These are phyloP conservation scores for Agrocybe pediades DNA, from an alignment of 768 basidiomycete genomes.

Conservation along the genomic window DNA sequence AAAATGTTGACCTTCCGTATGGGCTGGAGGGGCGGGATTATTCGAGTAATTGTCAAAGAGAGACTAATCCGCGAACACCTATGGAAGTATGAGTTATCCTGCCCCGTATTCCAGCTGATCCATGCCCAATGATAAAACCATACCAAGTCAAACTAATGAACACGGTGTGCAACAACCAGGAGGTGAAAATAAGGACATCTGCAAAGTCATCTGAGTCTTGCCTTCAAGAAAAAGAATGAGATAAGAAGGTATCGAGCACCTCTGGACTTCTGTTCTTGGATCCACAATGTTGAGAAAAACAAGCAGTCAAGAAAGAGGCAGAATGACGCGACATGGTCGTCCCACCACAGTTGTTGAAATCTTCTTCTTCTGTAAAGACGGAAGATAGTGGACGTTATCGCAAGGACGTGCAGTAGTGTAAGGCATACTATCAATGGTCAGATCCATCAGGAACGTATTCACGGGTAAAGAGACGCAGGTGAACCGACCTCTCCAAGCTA, in stretches of 20 bases:
- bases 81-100: neutral
- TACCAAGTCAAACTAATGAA: constrained; percentile 10
- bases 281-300: constrained; percentile 16
- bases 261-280: neutral
- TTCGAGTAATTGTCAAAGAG: constrained; percentile 12
- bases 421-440: neutral
- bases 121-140: neutral
- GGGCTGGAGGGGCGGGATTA: constrained; percentile 9
- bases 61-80: constrained; percentile 17
- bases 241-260: neutral
- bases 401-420: constrained; percentile 11
- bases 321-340: constrained; percentile 20
- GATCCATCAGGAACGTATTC: neutral
- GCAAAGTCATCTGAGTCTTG: neutral
- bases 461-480: neutral
- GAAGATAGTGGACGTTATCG: constrained; percentile 16
- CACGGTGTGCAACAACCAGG: constrained; percentile 5
- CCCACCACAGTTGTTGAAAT: constrained; percentile 19
- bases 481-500: constrained; percentile 12
- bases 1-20: constrained; percentile 6
- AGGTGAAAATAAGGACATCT: constrained; percentile 1
- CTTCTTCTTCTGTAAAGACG: constrained; percentile 17
- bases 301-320: neutral
- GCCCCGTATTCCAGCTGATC: too few species aligned
- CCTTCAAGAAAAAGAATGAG: neutral